Percentiles rank a stretch among this genome's conserved stretches.
Conservation (phyloP, 352 stramenopile genomes). For the Pythium volutum region DNA sequence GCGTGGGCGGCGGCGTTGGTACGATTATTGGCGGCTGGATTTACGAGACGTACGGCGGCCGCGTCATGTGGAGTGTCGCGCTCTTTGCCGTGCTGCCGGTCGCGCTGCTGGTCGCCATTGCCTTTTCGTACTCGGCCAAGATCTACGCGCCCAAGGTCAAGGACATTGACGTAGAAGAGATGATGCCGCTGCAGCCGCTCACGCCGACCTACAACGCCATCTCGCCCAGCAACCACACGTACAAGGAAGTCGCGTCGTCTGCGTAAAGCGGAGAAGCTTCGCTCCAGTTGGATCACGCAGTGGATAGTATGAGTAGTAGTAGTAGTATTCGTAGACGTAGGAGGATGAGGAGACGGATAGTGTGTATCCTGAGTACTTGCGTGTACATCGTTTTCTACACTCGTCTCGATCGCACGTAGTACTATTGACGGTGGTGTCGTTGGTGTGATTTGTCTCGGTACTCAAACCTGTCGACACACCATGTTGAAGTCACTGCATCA, state of each 20-base stretch:
- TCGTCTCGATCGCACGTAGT: no score
- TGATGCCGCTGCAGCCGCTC: conserved; percentile 23
- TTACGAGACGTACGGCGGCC: conserved; percentile 57
- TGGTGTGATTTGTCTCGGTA: no score
- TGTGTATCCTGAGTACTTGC: not conserved
- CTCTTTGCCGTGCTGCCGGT: conserved; percentile 48
- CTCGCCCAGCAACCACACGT: conserved; percentile 14
- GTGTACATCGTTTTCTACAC: not conserved
- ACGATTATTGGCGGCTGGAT: conserved; percentile 69
- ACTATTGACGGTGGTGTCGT: no score
- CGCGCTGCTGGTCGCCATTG: conserved; percentile 36
- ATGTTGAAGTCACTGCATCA: conserved; percentile 13
- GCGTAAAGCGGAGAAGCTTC: not conserved
- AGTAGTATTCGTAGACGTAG: no score
- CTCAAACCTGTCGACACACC: no score
- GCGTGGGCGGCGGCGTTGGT: conserved; percentile 52
- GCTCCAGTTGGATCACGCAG: not conserved
- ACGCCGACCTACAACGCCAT: conserved; percentile 17
- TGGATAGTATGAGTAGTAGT: not conserved
- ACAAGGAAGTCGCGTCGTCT: conserved; percentile 16
- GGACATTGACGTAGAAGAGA: conserved; percentile 12
- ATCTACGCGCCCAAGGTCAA: conserved; percentile 9
- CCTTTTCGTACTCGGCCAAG: conserved; percentile 47
- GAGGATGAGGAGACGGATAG: no score
- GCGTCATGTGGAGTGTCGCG: conserved; percentile 60